Evolutionary conservation across 176 grass and related monocot genomes (phyloP).

Genomic region (Aegilops speltoides): DNA sequence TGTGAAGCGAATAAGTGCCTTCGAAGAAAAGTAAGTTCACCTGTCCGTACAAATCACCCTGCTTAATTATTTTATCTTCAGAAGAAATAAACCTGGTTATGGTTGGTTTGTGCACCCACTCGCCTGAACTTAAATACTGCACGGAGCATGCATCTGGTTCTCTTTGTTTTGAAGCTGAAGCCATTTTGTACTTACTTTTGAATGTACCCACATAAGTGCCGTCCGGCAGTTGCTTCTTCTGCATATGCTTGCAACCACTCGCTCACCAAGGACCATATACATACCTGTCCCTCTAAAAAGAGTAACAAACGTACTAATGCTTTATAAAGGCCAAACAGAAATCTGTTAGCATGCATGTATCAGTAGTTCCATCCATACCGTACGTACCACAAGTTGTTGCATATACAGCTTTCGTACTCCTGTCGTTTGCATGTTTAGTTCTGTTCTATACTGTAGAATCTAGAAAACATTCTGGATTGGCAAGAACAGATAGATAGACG

Average conservation of each 20-base stretch:
- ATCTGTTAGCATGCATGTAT: background rate
- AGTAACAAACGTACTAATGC: background rate
- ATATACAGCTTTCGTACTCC: background rate
- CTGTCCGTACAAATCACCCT: background rate
- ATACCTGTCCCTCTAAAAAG: background rate
- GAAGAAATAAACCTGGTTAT: background rate
- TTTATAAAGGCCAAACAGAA: background rate
- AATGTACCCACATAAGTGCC: background rate
- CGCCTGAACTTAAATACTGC: background rate
- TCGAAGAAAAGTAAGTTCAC: constrained; percentile 61
- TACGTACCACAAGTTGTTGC: background rate
- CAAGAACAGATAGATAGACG: background rate
- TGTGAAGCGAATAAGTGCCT: constrained; percentile 80
- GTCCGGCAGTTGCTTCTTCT: background rate
- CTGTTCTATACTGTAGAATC: background rate
- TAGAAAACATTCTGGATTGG: background rate
- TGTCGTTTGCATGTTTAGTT: background rate
- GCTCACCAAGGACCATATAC: background rate
- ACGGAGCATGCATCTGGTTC: background rate
- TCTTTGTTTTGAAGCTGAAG: constrained; percentile 1
- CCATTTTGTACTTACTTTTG: background rate
- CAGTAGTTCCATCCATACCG: background rate
- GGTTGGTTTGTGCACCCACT: background rate
- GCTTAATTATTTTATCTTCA: background rate
- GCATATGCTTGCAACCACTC: background rate